These are phyloP conservation scores for Colletotrichum kahawae DNA, from an alignment of 2,329 filamentous ascomycete genomes.

Conservation along the genomic window DNA sequence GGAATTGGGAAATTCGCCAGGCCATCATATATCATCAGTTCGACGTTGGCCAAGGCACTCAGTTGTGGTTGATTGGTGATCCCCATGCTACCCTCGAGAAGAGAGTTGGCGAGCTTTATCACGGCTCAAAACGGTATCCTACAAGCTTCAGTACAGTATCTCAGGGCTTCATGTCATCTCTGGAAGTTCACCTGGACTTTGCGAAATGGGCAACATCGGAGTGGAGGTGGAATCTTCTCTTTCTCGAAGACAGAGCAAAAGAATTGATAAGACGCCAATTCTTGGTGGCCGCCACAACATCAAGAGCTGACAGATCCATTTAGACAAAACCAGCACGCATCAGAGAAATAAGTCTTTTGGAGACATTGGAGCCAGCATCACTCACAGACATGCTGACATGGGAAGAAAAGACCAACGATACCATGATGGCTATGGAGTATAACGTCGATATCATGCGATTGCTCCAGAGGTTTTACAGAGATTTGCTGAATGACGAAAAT, in stretches of 20 bases:
- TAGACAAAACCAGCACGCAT: background rate
- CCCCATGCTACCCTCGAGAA: conserved; percentile 33
- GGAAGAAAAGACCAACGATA: conserved; percentile 41
- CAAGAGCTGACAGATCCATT: too few relatives aligned
- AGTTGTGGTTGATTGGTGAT: conserved; percentile 47
- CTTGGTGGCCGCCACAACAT: too few relatives aligned
- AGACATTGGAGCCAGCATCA: conserved; percentile 12
- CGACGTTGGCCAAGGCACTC: conserved; percentile 36
- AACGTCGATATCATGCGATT: conserved; percentile 36
- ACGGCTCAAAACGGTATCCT: conserved; percentile 16
- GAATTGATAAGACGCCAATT: background rate
- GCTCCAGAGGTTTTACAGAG: background rate
- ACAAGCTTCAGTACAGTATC: conserved; percentile 34
- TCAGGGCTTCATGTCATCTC: conserved; percentile 27
- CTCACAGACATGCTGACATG: conserved; percentile 37
- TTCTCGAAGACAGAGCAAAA: conserved; percentile 13
- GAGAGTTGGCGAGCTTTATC: background rate
- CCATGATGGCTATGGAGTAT: conserved; percentile 38
- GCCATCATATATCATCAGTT: conserved; percentile 44
- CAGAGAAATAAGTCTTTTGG: background rate
- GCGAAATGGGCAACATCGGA: conserved; percentile 20
- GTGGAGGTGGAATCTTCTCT: conserved; percentile 26
- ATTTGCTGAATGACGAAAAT: conserved; percentile 25
- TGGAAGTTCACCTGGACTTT: background rate
- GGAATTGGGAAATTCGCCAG: conserved; percentile 39